Evolutionary conservation across 768 basidiomycete species (phyloP).

Genomic region (Phylloporus arenicola): DNA sequence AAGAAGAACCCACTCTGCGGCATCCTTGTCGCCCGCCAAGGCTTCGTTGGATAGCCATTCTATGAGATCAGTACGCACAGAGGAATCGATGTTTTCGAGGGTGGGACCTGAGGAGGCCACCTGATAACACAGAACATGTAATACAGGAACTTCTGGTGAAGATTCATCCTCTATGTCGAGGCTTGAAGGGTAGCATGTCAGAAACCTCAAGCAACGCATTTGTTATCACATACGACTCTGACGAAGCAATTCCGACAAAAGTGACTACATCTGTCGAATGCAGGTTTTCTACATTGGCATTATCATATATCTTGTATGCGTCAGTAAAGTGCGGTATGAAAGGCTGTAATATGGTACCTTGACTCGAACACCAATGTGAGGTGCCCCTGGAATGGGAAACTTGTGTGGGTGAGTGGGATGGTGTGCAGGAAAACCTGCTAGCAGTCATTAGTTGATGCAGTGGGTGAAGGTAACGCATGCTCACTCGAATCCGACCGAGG

Average conservation of each 20-base stretch:
- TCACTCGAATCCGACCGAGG: constrained; percentile 16
- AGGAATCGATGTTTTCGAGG: constrained; percentile 7
- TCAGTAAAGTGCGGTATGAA: not conserved
- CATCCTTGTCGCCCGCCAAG: constrained; percentile 60
- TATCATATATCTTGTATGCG: constrained; percentile 52
- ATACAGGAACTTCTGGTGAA: constrained; percentile 47
- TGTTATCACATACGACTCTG: constrained; percentile 53
- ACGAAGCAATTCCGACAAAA: constrained; percentile 70
- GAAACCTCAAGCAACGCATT: not conserved
- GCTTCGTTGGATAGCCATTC: constrained; percentile 69
- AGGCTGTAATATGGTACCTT: constrained; percentile 42
- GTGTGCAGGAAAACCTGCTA: constrained; percentile 25
- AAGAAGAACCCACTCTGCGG: constrained; percentile 74
- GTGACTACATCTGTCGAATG: constrained; percentile 59
- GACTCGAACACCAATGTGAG: constrained; percentile 67
- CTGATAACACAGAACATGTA: constrained; percentile 58
- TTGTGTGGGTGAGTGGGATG: constrained; percentile 47
- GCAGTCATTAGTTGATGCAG: not conserved
- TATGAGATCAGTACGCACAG: constrained; percentile 51
- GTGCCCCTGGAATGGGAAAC: constrained; percentile 47
- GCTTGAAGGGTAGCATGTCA: constrained; percentile 27
- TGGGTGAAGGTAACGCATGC: constrained; percentile 8
- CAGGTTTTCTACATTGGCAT: constrained; percentile 36
- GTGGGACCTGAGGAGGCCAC: not conserved
- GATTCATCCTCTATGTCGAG: constrained; percentile 35